Base-by-base conservation (phyloP, 768 basidiomycete species). In the Boletus edulis region DNA sequence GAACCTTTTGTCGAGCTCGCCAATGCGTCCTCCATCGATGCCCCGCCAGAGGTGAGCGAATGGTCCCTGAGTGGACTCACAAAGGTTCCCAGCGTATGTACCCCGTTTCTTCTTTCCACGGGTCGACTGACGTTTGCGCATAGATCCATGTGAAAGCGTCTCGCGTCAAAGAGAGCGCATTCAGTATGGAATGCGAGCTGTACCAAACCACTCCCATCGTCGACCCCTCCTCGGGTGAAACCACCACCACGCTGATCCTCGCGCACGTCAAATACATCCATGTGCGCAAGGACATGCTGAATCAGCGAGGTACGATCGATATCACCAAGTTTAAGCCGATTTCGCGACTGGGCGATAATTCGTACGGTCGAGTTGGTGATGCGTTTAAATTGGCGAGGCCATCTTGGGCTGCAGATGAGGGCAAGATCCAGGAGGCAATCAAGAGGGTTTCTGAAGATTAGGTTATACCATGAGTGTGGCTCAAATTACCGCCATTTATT, bases 101-200 rank as follows among this genome's bases (percentile, higher is more conserved):
- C 14, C 27, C 27, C 11, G 2, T 34, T 34, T 34, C 1, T 34
- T 3, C 27, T 29, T 29, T 17, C 13, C 10, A 15, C 13, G 3
- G 12, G 38, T 45, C 13, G 29, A 44, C 5, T 8, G 29, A 44
- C 24, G 5, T 12, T 6, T 5, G 4, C 5, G 44, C 1, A 12
- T 7, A 77, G 76, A 57, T 56, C 5, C 58, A 68, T 42, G 73
- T 78, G 5, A 73, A 72, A 58, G 68, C 77, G 2, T 51, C 76
- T 1, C 65, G 77, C 17, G 75, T 78, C 39, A 68, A 70, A 46
- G 77, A 78, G 51, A 78, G 76, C 54, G 77, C 76, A 9, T 77
- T 78, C 62, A 76, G 71, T 61, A 75, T 78, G 76, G 77, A 78
- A 55, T 78, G 77, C 62, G 66, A 76, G 51, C 69, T 78, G 18